Evolutionary conservation across 116 monocot species (phyloP).

Genomic region (Posidonia oceanica): DNA sequence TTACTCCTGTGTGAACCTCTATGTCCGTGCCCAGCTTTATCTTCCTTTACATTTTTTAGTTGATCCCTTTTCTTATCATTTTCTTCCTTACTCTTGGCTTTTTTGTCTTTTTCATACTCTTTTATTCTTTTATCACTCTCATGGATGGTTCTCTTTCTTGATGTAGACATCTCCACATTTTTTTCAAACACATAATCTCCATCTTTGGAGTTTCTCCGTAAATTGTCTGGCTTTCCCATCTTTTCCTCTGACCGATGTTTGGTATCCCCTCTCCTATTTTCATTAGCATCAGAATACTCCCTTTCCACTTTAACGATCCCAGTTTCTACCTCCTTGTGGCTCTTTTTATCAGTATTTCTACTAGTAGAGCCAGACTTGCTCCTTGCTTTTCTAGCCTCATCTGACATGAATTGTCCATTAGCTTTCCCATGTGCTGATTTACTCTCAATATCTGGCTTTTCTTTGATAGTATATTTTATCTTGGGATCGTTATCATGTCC

Average conservation of each 20-base stretch:
- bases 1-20: conserved; percentile 36
- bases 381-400: conserved; percentile 11
- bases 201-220: conserved; percentile 22
- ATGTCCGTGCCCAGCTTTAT: conserved; percentile 15
- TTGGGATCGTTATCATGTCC: conserved; percentile 6
- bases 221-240: neutral
- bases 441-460: conserved; percentile 10
- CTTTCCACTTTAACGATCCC: neutral
- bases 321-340: neutral
- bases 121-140: conserved; percentile 20
- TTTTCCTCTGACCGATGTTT: conserved; percentile 26
- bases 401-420: conserved; percentile 14
- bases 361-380: neutral
- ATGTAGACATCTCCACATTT: conserved; percentile 24
- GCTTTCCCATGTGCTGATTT: conserved; percentile 3
- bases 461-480: conserved; percentile 3
- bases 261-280: conserved; percentile 15
- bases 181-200: conserved; percentile 15
- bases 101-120: conserved; percentile 32
- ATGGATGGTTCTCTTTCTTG: conserved; percentile 31
- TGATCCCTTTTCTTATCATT: conserved; percentile 36
- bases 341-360: conserved; percentile 4
- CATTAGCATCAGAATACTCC: conserved; percentile 13
- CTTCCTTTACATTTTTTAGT: conserved; percentile 43
- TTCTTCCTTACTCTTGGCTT: conserved; percentile 40